Percentiles rank a stretch among this genome's conserved stretches.
Evolutionary conservation across 2,329 filamentous ascomycete species (phyloP).

Genomic region (Monilinia vaccinii-corymbosi): DNA sequence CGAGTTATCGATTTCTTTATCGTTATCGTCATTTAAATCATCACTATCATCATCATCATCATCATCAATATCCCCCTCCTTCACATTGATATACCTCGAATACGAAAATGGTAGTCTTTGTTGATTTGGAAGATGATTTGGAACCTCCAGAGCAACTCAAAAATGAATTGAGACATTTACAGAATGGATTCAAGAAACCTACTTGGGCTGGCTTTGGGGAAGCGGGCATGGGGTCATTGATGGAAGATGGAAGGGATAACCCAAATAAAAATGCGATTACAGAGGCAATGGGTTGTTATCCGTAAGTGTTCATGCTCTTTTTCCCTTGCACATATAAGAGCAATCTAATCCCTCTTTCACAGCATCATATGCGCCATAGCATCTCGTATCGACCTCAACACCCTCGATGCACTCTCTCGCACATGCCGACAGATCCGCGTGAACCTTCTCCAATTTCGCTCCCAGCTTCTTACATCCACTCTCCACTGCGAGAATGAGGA

Average conservation of each 20-base stretch:
- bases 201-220: constrained; percentile 9
- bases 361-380: constrained; percentile 73
- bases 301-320: constrained; percentile 41
- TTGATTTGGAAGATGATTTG: constrained; percentile 28
- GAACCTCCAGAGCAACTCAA: constrained; percentile 23
- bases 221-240: background rate
- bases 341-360: constrained; percentile 14
- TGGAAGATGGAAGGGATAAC: constrained; percentile 18
- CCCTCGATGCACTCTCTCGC: constrained; percentile 71
- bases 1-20: constrained; percentile 5
- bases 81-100: background rate
- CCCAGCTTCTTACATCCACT: constrained; percentile 62
- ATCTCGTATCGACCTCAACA: constrained; percentile 73
- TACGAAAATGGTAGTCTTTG: constrained; percentile 27
- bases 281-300: constrained; percentile 57
- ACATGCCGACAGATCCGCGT: constrained; percentile 73
- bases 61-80: background rate
- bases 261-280: constrained; percentile 52
- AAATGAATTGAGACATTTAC: constrained; percentile 2
- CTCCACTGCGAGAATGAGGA: constrained; percentile 72
- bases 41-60: background rate
- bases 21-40: constrained; percentile 8
- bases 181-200: constrained; percentile 9
- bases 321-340: background rate
- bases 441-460: constrained; percentile 70